Base-by-base conservation (phyloP, 2,329 filamentous ascomycete genomes). In the Hymenoscyphus scutula region DNA sequence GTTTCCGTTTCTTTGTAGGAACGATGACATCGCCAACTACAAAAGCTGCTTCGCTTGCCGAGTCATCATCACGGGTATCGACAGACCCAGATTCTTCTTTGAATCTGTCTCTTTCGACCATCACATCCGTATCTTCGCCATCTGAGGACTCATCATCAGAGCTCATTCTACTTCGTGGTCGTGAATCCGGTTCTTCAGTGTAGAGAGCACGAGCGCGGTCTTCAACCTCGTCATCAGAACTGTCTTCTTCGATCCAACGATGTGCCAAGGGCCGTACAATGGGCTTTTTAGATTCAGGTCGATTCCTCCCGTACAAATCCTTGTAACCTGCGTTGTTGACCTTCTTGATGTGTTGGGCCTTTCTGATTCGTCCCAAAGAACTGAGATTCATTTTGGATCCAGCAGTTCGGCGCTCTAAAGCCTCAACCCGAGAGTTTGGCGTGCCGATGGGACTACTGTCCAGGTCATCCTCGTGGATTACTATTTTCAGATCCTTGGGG, bases 111-210 rank as follows among this genome's bases (percentile, higher is more conserved):
- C 59, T 41, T 56, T 57, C 63, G 60, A 38, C 68, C 51, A 62
- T 56, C 10, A 59, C 64, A 64, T 70, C 70, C 25, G 64, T 67
- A 23, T 71, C 71, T 51, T 72, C 71, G 41, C 73, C 72, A 19
- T 74, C 73, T 0, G 74, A 74, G 25, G 69, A 71, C 45, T 75
- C 84, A 57, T 87, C 84, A 63, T 88, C 85, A 1, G 82, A 82
- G 71, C 83, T 86, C 81, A 87, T 83, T 51, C 89, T 91, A 75
- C 91, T 97, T 53, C 88, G 86, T 56, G 89, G 89, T 51, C 89
- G 85, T 66, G 91, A 96, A 64, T 95, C 93, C 37, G 87, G 87
- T 67, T 95, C 93, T 73, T 96, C 93, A 0, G 91, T 96, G 73
- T 93, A 92, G 54, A 88, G 83, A 56, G 88, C 76, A 13, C 89